These are phyloP conservation scores for Sporothrix protearum DNA, from an alignment of 2,329 filamentous ascomycete genomes.

Conservation along the genomic window DNA sequence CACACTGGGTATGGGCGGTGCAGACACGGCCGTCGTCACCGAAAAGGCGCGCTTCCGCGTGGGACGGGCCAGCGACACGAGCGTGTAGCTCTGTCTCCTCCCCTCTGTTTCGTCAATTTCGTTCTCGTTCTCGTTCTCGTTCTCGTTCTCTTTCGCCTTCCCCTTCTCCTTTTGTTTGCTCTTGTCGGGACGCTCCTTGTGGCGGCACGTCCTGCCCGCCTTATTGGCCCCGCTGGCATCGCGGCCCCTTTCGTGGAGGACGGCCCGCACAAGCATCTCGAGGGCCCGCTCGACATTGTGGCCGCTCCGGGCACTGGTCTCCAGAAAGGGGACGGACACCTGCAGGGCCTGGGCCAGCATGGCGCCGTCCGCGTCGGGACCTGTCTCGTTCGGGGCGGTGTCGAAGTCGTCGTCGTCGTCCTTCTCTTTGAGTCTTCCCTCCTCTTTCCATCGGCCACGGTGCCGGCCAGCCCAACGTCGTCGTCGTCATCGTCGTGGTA, in stretches of 20 bases:
- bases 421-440: neutral
- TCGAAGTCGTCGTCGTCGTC: too few relatives aligned
- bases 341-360: conserved; percentile 59
- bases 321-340: conserved; percentile 66
- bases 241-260: conserved; percentile 29
- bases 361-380: conserved; percentile 47
- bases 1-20: neutral
- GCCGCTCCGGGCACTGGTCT: conserved; percentile 69
- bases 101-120: too few relatives aligned
- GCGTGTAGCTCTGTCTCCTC: neutral
- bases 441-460: neutral
- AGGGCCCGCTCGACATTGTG: conserved; percentile 65
- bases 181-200: conserved; percentile 1
- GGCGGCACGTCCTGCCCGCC: conserved; percentile 23
- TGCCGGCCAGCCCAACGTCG: neutral
- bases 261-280: conserved; percentile 30
- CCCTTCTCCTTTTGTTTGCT: neutral
- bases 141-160: neutral
- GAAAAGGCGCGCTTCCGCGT: neutral
- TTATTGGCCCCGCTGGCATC: conserved; percentile 23
- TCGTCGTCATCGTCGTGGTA: too few relatives aligned
- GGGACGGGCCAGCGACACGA: neutral
- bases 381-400: conserved; percentile 35
- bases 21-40: neutral
- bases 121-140: neutral